Conservation (phyloP, 768 basidiomycete species). For the Pleurotus platypus region DNA sequence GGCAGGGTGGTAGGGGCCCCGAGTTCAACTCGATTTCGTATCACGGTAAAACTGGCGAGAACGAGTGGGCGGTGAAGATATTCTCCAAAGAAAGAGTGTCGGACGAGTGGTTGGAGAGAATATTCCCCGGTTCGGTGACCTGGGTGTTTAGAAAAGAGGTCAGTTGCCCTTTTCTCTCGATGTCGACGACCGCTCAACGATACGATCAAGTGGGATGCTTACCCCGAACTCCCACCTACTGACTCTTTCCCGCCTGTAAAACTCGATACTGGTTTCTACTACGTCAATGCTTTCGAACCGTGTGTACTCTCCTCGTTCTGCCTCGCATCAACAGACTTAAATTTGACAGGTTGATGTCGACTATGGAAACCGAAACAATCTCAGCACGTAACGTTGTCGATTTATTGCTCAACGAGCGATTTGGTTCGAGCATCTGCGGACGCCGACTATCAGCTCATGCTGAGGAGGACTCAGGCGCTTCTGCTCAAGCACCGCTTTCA, state of each 20-base stretch:
- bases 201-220: conserved; percentile 69
- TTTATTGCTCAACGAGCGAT: conserved; percentile 70
- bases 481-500: too few relatives aligned
- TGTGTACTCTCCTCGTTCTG: conserved; percentile 32
- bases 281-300: conserved; percentile 91
- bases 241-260: conserved; percentile 71
- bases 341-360: conserved; percentile 65
- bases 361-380: conserved; percentile 93
- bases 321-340: conserved; percentile 2
- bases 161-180: conserved; percentile 10
- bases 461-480: conserved; percentile 3
- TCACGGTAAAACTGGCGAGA: conserved; percentile 54
- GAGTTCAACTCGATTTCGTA: conserved; percentile 89
- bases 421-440: conserved; percentile 68
- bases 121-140: conserved; percentile 65
- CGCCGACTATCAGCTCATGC: conserved; percentile 24
- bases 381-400: conserved; percentile 83
- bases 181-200: not conserved
- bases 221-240: conserved; percentile 70
- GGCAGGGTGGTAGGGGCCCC: conserved; percentile 54
- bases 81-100: conserved; percentile 66
- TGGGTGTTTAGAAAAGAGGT: conserved; percentile 86
- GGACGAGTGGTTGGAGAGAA: conserved; percentile 64
- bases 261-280: conserved; percentile 78
- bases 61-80: conserved; percentile 81